These are phyloP conservation scores for Chloranthus sessilifolius DNA, from an alignment of 164 flowering plant species.

Conservation along the genomic window DNA sequence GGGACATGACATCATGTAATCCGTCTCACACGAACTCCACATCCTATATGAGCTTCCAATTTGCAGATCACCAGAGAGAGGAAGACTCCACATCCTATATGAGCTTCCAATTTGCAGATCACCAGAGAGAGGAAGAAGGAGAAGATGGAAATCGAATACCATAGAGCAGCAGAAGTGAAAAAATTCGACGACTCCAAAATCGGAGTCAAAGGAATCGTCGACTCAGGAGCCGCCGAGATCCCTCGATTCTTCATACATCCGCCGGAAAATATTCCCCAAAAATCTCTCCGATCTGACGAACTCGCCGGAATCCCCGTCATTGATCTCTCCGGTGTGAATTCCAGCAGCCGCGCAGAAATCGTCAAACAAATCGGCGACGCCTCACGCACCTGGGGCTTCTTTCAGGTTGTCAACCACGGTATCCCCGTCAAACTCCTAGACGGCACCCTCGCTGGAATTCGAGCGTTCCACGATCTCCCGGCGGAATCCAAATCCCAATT, in stretches of 20 bases:
- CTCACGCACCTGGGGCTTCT: slow-evolving; percentile 16
- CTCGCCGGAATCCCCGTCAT: slow-evolving; percentile 20
- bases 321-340: slow-evolving; percentile 12
- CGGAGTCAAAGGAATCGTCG: slow-evolving; percentile 35
- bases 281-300: not conserved
- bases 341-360: not conserved
- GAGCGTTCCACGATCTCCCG: slow-evolving; percentile 15
- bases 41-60: too few relatives aligned
- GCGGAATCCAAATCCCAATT: slow-evolving; percentile 3
- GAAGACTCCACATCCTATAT: too few relatives aligned
- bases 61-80: too few relatives aligned
- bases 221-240: slow-evolving; percentile 30
- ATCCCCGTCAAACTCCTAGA: slow-evolving; percentile 10
- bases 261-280: not conserved
- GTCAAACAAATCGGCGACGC: slow-evolving; percentile 18
- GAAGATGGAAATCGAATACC: too few relatives aligned
- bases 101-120: too few relatives aligned
- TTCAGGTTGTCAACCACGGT: slow-evolving; percentile 23
- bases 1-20: too few relatives aligned
- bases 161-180: slow-evolving; percentile 26
- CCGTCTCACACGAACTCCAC: too few relatives aligned
- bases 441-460: too few relatives aligned
- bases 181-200: slow-evolving; percentile 36
- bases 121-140: too few relatives aligned
- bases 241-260: slow-evolving; percentile 28